These are phyloP conservation scores for Aspergillus sp. DNA, from an alignment of 2,329 filamentous ascomycete species.

Conservation along the genomic window DNA sequence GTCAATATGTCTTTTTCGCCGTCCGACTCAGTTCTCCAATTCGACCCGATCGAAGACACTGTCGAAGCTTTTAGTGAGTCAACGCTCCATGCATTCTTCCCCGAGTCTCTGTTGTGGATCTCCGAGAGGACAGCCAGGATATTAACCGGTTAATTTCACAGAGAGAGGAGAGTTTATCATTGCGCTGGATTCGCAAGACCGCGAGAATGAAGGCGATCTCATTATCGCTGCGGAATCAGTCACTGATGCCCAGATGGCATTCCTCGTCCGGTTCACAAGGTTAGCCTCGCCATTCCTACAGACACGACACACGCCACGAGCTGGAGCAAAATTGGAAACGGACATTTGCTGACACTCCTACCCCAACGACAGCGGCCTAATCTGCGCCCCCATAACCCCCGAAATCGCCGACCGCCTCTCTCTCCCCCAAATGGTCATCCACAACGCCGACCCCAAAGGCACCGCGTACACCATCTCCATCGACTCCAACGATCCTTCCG, in stretches of 20 bases:
- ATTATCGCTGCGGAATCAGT: conserved; percentile 85
- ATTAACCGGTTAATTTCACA: conserved; percentile 28
- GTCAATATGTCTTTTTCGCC: conserved; percentile 29
- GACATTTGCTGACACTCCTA: neutral
- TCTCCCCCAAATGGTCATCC: conserved; percentile 85
- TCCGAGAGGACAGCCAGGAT: neutral
- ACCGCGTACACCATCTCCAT: conserved; percentile 92
- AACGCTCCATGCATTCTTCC: neutral
- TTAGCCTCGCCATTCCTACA: conserved; percentile 14
- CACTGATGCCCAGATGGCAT: conserved; percentile 86
- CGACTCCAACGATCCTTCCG: conserved; percentile 64
- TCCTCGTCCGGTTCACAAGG: conserved; percentile 83
- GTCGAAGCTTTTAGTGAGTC: conserved; percentile 37
- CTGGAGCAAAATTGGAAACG: neutral
- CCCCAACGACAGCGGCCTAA: conserved; percentile 56
- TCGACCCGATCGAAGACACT: conserved; percentile 38
- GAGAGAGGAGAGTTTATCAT: conserved; percentile 86
- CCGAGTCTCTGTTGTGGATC: neutral
- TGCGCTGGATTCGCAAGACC: conserved; percentile 82
- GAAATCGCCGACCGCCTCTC: conserved; percentile 62
- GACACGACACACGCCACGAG: neutral
- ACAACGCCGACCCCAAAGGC: conserved; percentile 70
- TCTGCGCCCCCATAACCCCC: conserved; percentile 78
- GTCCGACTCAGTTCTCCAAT: conserved; percentile 25
- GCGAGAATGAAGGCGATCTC: conserved; percentile 97